Evolutionary conservation across 768 basidiomycete species (phyloP).

Genomic region (Lactifluus volemus): DNA sequence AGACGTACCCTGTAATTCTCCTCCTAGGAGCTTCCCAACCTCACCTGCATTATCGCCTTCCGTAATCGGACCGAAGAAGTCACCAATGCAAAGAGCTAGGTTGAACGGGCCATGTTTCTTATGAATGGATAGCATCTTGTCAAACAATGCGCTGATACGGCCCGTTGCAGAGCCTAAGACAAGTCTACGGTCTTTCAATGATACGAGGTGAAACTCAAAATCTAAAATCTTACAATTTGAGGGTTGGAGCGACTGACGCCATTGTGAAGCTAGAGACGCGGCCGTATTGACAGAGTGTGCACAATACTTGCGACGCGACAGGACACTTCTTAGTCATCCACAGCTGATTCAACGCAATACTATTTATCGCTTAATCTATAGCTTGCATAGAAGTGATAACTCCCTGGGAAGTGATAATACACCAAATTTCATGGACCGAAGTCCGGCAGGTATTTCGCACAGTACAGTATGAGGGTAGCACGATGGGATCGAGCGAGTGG

Average conservation of each 20-base stretch:
- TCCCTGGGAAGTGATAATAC: too few species aligned
- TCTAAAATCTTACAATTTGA: conserved; percentile 3
- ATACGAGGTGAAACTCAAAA: not conserved
- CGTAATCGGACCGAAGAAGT: conserved; percentile 63
- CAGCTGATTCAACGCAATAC: too few species aligned
- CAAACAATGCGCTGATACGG: conserved; percentile 61
- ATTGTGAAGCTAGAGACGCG: not conserved
- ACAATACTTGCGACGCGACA: too few species aligned
- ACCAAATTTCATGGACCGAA: too few species aligned
- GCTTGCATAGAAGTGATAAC: too few species aligned
- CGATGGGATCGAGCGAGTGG: too few species aligned
- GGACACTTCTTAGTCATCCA: too few species aligned
- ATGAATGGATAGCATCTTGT: conserved; percentile 78
- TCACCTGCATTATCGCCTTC: conserved; percentile 34
- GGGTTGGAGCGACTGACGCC: not conserved
- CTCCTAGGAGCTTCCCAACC: conserved; percentile 52
- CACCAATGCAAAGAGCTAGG: conserved; percentile 70
- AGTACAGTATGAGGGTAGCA: too few species aligned
- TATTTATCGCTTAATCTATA: too few species aligned
- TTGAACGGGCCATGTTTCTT: conserved; percentile 92
- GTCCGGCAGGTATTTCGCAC: too few species aligned
- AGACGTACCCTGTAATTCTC: conserved; percentile 51
- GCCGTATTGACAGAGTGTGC: too few species aligned
- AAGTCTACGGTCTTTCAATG: conserved; percentile 34
- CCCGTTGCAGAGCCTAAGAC: conserved; percentile 78